Evolutionary conservation across 1,284 basidiomycete species (phyloP), one percentile per base, ranked within the genome.

Genomic region (Ceratobasidium papillatum): DNA sequence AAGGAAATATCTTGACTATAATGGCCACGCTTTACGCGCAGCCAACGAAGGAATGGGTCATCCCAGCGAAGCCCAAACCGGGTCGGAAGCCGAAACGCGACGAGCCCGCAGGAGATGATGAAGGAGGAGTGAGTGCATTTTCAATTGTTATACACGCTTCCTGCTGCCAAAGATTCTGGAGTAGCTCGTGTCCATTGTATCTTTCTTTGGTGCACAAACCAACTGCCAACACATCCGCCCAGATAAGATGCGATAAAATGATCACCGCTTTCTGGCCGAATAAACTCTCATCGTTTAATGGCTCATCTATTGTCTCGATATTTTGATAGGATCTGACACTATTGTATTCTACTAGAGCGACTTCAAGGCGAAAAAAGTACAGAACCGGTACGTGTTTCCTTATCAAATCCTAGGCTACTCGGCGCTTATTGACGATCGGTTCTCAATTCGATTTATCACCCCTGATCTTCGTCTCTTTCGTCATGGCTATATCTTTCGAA

Each of bases 41-140:
- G 59, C 69, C 94, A 30, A 94, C 92, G 51, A 95, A 93, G 81
- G 93, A 96, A 82, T 96, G 94, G 94, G 89, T 95, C 66, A 91
- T 96, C 77, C 92, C 92, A 58, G 91, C 95, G 38, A 93, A 94
- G 78, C 93, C 94, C 22, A 96, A 95, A 82, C 94, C 94, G 36
- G 94, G 94, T 38, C 86, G 94, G 68, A 95, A 96, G 84, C 94
- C 76, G 43, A 72, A 59, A 62, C 54, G 69, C 27, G 58, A 75
- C 43, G 58, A 64, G 36, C 59, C 72, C 82, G 83, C 84, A 43
- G 84, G 84, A 30, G 84, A 84, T 32, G 74, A 72, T n/a, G 63
- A 62, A 58, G 83, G 84, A 34, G 87, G 88, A 81, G 91, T 89
- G 78, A 76, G 84, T 81, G 45, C 52, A 49, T 43, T 69, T 36